Conservation (phyloP, 305 asterid genomes). For the Rubia tinctorum region DNA sequence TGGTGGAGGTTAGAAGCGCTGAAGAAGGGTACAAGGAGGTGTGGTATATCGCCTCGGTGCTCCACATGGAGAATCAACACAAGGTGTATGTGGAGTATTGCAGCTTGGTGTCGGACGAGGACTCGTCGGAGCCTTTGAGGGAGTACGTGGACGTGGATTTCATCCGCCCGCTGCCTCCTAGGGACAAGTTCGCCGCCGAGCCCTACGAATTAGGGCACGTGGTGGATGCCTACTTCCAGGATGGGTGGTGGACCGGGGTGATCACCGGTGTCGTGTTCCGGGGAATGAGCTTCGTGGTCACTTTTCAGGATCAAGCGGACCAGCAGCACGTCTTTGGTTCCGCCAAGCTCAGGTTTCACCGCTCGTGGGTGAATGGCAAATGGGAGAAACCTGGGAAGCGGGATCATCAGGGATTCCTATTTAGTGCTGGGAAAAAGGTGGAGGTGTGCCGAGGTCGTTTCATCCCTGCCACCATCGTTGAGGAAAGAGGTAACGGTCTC, state of each 20-base stretch:
- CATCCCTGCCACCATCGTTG: constrained; percentile 53
- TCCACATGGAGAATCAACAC: background rate
- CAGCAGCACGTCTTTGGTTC: constrained; percentile 38
- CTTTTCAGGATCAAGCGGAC: constrained; percentile 49
- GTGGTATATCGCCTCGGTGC: background rate
- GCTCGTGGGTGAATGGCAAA: constrained; percentile 47
- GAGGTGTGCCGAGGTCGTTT: constrained; percentile 64
- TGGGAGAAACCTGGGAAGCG: constrained; percentile 57
- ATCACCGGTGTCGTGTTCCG: constrained; percentile 23
- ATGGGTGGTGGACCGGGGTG: constrained; percentile 78
- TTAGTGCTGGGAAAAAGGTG: constrained; percentile 56
- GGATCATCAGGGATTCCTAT: constrained; percentile 47
- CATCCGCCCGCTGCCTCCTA: constrained; percentile 53
- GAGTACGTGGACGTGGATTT: constrained; percentile 33
- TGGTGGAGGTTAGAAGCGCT: background rate
- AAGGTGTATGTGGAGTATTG: constrained; percentile 43
- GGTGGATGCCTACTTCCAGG: constrained; percentile 60
- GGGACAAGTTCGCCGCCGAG: constrained; percentile 10
- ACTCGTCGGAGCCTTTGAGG: constrained; percentile 32
- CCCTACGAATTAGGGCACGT: constrained; percentile 39
- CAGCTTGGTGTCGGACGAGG: constrained; percentile 36
- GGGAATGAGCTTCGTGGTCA: constrained; percentile 34
- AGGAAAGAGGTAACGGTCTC: constrained; percentile 35
- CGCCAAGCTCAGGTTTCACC: constrained; percentile 52
- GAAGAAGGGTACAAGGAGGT: background rate